Conservation (phyloP, 2,329 filamentous ascomycete genomes). For the Aschersonia sp. region DNA sequence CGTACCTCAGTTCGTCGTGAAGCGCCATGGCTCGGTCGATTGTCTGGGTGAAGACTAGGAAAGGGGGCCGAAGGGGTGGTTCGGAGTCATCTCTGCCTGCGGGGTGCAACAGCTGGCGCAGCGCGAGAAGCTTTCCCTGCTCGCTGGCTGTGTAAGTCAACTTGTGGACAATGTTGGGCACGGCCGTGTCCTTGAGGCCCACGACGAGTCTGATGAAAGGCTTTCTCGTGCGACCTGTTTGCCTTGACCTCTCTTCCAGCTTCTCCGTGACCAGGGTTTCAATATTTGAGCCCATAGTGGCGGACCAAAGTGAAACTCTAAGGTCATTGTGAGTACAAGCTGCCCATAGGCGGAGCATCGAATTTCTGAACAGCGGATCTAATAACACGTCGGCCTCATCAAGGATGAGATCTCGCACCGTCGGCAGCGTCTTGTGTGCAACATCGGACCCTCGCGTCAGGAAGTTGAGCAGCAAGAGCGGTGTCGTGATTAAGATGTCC, state of each 20-base stretch:
- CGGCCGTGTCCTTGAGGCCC: constrained; percentile 89
- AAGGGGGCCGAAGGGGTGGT: constrained; percentile 63
- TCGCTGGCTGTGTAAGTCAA: constrained; percentile 87
- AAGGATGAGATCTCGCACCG: constrained; percentile 61
- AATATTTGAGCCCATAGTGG: constrained; percentile 90
- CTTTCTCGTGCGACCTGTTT: constrained; percentile 20
- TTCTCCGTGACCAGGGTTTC: constrained; percentile 64
- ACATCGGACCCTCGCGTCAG: constrained; percentile 34
- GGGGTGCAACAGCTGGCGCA: constrained; percentile 80
- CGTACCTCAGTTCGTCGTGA: constrained; percentile 81
- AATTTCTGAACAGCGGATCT: constrained; percentile 78
- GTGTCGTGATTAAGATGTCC: constrained; percentile 26
- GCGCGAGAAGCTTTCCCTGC: constrained; percentile 79
- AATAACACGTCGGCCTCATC: constrained; percentile 94
- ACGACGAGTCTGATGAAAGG: constrained; percentile 75
- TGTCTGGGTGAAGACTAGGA: constrained; percentile 92
- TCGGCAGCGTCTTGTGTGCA: constrained; percentile 39
- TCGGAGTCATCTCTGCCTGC: constrained; percentile 39
- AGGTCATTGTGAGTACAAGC: constrained; percentile 59
- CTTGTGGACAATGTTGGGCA: constrained; percentile 82
- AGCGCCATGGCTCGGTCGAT: constrained; percentile 82
- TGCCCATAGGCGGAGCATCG: constrained; percentile 75
- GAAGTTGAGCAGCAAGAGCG: constrained; percentile 59
- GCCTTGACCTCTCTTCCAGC: constrained; percentile 37
- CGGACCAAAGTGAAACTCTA: constrained; percentile 78